Conservation (phyloP, 257 asterid genomes). For the Ilex aquifolium region DNA sequence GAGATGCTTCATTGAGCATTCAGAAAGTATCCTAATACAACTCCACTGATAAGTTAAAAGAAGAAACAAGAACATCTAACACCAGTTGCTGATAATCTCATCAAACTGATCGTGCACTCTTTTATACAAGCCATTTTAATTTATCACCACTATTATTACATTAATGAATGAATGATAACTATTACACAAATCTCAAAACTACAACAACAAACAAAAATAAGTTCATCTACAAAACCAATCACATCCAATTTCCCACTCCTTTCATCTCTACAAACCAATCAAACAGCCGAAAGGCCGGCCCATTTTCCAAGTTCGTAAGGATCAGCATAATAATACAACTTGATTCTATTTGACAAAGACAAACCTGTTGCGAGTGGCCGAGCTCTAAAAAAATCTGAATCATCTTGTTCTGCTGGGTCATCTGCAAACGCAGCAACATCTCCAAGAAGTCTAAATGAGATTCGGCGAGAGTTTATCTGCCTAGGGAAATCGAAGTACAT, state of each 20-base stretch:
- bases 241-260: not conserved
- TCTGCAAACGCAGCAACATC: constrained; percentile 77
- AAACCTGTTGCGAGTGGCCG: constrained; percentile 70
- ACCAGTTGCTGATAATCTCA: too few relatives aligned
- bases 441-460: constrained; percentile 76
- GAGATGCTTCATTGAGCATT: too few relatives aligned
- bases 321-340: constrained; percentile 80
- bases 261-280: constrained; percentile 11
- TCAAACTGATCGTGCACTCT: too few relatives aligned
- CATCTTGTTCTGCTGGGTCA: constrained; percentile 80
- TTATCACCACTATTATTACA: not conserved
- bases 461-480: constrained; percentile 54
- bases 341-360: constrained; percentile 68
- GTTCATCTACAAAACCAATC: not conserved
- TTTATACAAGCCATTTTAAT: too few relatives aligned
- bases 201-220: not conserved
- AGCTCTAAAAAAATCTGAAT: constrained; percentile 35
- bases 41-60: too few relatives aligned
- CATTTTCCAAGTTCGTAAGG: constrained; percentile 93
- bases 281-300: constrained; percentile 88
- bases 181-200: not conserved
- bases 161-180: not conserved
- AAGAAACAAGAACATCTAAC: too few relatives aligned
- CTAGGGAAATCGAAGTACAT: constrained; percentile 97
- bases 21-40: too few relatives aligned